Percentiles rank a stretch among this genome's conserved stretches.
phyloP scores from a whole-genome alignment of 2,329 filamentous ascomycete genomes.

The Podosphaera fusca region DNA sequence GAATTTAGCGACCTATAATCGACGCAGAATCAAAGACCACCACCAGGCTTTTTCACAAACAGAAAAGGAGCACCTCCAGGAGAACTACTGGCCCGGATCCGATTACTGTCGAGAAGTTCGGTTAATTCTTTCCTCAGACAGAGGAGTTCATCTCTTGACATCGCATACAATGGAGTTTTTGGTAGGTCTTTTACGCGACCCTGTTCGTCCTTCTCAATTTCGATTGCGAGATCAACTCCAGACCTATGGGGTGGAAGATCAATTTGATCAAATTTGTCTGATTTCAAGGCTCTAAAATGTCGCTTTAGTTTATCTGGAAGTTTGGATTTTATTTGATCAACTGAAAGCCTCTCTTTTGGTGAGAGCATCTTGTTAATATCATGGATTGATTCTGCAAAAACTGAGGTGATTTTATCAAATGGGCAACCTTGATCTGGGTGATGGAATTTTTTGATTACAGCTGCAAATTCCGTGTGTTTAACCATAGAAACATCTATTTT shows the following conservation, averaged over 20 bases:
- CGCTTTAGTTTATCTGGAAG: neutral
- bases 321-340: neutral
- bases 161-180: neutral
- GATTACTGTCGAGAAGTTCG: neutral
- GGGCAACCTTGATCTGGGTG: neutral
- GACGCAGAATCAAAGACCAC: neutral
- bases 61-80: neutral
- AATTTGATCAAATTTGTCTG: neutral
- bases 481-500: neutral
- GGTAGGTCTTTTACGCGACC: neutral
- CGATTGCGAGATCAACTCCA: neutral
- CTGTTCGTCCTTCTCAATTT: neutral
- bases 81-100: neutral
- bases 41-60: neutral
- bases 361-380: slow-evolving; percentile 1
- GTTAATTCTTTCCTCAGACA: neutral
- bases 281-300: neutral
- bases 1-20: no score
- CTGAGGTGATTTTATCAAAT: neutral
- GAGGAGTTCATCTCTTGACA: neutral
- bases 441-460: neutral
- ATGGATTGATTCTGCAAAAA: neutral
- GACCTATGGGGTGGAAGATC: neutral
- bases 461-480: neutral
- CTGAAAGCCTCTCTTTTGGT: neutral